Conservation (phyloP, 2,329 filamentous ascomycete genomes). For the Fusarium verticillioides region DNA sequence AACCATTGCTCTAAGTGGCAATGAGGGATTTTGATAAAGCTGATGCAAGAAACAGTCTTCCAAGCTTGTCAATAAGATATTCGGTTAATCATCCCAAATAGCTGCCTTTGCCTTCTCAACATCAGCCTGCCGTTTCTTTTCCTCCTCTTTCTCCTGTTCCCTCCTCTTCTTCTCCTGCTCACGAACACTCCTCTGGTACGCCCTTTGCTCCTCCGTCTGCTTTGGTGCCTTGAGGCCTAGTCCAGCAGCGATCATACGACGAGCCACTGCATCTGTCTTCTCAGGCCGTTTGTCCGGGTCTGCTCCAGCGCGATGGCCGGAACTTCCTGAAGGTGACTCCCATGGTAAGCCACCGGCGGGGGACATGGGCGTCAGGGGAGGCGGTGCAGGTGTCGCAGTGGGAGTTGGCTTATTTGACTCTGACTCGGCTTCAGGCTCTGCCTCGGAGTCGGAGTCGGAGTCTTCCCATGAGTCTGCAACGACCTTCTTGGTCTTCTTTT, state of each 20-base stretch:
- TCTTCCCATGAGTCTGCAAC: slow-evolving; percentile 64
- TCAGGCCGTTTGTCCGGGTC: slow-evolving; percentile 69
- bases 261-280: slow-evolving; percentile 92
- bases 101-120: slow-evolving; percentile 81
- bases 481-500: slow-evolving; percentile 43
- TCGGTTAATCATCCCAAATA: slow-evolving; percentile 81
- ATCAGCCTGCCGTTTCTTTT: slow-evolving; percentile 69
- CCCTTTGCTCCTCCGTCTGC: slow-evolving; percentile 87
- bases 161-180: slow-evolving; percentile 85
- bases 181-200: slow-evolving; percentile 83
- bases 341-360: slow-evolving; percentile 50
- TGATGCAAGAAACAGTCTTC: background rate
- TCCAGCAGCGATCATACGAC: slow-evolving; percentile 88
- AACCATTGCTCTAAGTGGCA: background rate
- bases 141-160: slow-evolving; percentile 76
- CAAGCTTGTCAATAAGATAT: background rate
- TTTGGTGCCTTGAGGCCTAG: slow-evolving; percentile 83
- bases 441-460: slow-evolving; percentile 63
- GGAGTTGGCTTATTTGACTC: slow-evolving; percentile 52
- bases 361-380: slow-evolving; percentile 75
- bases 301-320: slow-evolving; percentile 8
- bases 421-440: slow-evolving; percentile 49
- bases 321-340: slow-evolving; percentile 25
- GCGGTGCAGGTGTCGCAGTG: slow-evolving; percentile 56
- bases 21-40: background rate